Base-by-base conservation (phyloP, 1,139 yeast species). In the Pichia kudriavzevii region DNA sequence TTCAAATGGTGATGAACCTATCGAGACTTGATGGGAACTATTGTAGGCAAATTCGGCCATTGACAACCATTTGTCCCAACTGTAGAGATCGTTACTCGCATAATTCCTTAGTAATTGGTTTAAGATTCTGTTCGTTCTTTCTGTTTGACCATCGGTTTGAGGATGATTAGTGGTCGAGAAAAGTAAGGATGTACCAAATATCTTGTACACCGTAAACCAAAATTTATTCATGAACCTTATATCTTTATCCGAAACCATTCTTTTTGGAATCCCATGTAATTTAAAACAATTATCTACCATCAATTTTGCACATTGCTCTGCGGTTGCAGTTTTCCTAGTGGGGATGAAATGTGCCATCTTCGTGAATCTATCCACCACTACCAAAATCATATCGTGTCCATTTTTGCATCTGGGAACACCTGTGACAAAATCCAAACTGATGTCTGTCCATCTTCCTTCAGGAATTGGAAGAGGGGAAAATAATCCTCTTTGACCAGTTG, bases 371-470 rank as follows among this genome's bases (percentile, higher is more conserved):
- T 35, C 38, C 10, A 19, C 8, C 4, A 27, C 18, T 3, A 19
- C 26, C 26, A 35, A 17, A 8, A 35, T 28, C 32, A 28, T 28
- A 18, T 35, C 35, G 27, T 22, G 4, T n/a, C 32, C 35, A 11
- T 10, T 4, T 12, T 8, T 11, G 4, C 32, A 18, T 7, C 8
- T 17, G 3, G 35, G 35, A 8, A 35, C 14, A 3, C 35, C 38
- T 5, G 32, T 19, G 19, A 28, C 11, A 15, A 35, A 35, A 28
- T 28, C 30, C 24, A 28, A 21, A 2, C 30, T 26, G 9, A 32
- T 17, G 22, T 29, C 34, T 8, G 36, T 36, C 33, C 39, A 31
- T 28, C 36, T 25, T 4, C 36, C 36, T 12, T 18, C 19, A 3
- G 30, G 34, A 9, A 32, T 10, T 2, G 25, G 31, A 17, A 32